phyloP scores from a whole-genome alignment of 108 stramenopile species.

The Skeletonema potamos region DNA sequence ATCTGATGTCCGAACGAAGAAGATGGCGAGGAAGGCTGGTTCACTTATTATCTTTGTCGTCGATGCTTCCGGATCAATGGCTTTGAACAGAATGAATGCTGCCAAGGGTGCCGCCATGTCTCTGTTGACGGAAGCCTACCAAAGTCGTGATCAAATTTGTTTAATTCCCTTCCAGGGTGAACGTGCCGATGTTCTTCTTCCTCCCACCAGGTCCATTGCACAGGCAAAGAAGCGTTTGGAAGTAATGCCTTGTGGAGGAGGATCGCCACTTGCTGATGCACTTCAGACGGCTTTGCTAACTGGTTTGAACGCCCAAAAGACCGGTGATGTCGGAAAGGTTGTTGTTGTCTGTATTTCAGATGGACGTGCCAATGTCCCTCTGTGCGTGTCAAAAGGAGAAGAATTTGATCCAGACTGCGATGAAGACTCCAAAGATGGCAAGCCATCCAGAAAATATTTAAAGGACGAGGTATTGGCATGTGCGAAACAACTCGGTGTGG shows the following conservation, averaged over 20 bases:
- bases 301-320: constrained; percentile 93
- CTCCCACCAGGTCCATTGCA: constrained; percentile 94
- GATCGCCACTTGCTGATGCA: constrained; percentile 94
- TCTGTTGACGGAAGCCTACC: constrained; percentile 95
- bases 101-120: constrained; percentile 97
- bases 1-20: constrained; percentile 90
- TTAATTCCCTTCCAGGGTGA: constrained; percentile 97
- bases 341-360: constrained; percentile 93
- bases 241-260: constrained; percentile 98
- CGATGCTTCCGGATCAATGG: constrained; percentile 97
- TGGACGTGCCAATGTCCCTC: constrained; percentile 96
- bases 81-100: constrained; percentile 97
- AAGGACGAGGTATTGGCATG: constrained; percentile 95
- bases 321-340: constrained; percentile 94
- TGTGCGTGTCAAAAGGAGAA: constrained; percentile 85
- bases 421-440: constrained; percentile 89
- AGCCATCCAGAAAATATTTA: constrained; percentile 86
- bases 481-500: constrained; percentile 82
- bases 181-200: constrained; percentile 91
- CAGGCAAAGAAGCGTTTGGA: constrained; percentile 93
- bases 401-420: constrained; percentile 83
- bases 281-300: constrained; percentile 85
- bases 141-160: constrained; percentile 94
- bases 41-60: constrained; percentile 95
- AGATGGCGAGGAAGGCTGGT: constrained; percentile 97